Evolutionary conservation across 345 rosid species (phyloP), one percentile per base, ranked within the genome.

Genomic region (Hirschfeldia incana): DNA sequence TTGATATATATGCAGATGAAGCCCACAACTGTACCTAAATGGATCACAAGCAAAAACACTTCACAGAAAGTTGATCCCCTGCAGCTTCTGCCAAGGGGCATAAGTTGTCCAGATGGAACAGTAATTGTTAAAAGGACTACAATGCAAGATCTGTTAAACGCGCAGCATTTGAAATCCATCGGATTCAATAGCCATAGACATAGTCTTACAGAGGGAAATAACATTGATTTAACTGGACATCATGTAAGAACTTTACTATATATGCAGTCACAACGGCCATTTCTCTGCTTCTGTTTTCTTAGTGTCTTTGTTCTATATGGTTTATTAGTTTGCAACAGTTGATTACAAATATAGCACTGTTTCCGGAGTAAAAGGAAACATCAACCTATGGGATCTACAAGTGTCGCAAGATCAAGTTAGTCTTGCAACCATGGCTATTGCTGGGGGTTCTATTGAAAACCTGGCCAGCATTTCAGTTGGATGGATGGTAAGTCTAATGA

Each of bases 381-480:
- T 80, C 55, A 80, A 80, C 21, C 49, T 80, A 0, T 80, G 83
- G 83, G 67, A 75, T 63, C 55, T 37, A 63, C 4, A 51, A 61
- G 79, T 75, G 21, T 62, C 65, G 30, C 17, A 57, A 13, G 69
- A 75, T 42, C 80, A 80, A 70, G 46, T 28, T 75, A 80, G 72
- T 70, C 6, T 70, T 42, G 75, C 80, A 69, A 34, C 34, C 49
- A 63, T 80, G 79, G 70, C 60, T 7, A 39, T 80, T 21, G 72
- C 53, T 1, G 62, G 33, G 1, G 83, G 76, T 8, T 68, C 67
- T 8, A 1, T 28, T n/a, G 67, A 70, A 49, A 9, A 51, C 5
- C 65, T 77, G 7, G 33, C 66, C 55, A 75, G 67, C 63, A 70
- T 80, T 74, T 69, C 70, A 37, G 83, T 76, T 70, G 83, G 83